Evolutionary conservation across 495 filamentous ascomycete species (phyloP), one percentile per base, ranked within the genome.

Genomic region (Xylona heveae): DNA sequence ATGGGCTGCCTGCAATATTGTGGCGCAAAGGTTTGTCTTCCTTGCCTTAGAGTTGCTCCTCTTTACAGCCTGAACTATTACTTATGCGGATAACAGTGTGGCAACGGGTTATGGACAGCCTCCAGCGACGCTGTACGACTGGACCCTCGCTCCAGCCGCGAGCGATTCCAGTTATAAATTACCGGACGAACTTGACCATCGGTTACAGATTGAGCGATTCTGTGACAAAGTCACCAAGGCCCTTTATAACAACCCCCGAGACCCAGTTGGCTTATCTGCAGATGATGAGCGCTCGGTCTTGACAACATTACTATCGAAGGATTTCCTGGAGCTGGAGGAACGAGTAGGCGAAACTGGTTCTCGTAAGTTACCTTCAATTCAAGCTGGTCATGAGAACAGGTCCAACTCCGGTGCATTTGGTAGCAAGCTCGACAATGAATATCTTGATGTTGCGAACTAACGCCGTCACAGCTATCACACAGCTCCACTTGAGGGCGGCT

Each of bases 81-180:
- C 9, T 5, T 28, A 35, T 4, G 16, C n/a, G 9, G 2, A 24
- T 20, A 33, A 36, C 30, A 78, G 75, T 33, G 73, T 90, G 35
- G 77, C 80, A 6, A 93, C 83, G 5, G 83, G 81, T 10, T 82
- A 91, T 48, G 83, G 83, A 21, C 83, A 91, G 45, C 83, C 83
- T 4, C 75, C 83, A 1, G 73, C 76, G n/a, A 83, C 76, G 4
- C 47, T 84, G 8, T 93, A 88, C 44, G 82, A 90, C 50, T 85
- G 78, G 71, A 83, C 81, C 0, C 47, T 90, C 23, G 68, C 67
- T 6, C 58, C 71, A 14, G 61, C 63, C 17, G 66, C 71, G 13
- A 66, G 66, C 4, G 68, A 75, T 28, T 55, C 63, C 1, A 74
- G 67, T 32, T 78, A 74, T 42, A 67, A 61, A 31, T 52, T 90